phyloP scores from a whole-genome alignment of 768 basidiomycete species.

The Agrocybe chaxingu region DNA sequence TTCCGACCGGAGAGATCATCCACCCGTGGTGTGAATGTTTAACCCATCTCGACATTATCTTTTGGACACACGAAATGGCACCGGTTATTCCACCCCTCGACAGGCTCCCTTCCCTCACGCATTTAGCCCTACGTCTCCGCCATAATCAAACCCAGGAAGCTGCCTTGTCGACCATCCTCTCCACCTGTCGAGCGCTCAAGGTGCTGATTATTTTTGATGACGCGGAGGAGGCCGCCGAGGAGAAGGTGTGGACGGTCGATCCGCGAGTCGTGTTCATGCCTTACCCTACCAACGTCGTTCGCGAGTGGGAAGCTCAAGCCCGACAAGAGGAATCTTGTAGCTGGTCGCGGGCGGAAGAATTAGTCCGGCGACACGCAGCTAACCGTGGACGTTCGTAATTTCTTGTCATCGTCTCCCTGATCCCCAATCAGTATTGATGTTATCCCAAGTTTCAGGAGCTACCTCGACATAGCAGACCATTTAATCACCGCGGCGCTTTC shows the following conservation, averaged over 20 bases:
- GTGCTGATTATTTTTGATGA: slow-evolving; percentile 28
- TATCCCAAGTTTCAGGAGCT: slow-evolving; percentile 10
- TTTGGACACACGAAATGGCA: slow-evolving; percentile 25
- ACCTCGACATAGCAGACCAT: slow-evolving; percentile 4
- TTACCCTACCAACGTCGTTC: slow-evolving; percentile 25
- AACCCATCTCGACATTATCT: slow-evolving; percentile 36
- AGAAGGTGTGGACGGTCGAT: slow-evolving; percentile 18
- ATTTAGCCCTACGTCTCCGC: slow-evolving; percentile 28
- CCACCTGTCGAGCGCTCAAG: slow-evolving; percentile 21
- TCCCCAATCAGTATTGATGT: slow-evolving; percentile 10
- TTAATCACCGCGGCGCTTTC: background rate
- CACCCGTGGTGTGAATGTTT: slow-evolving; percentile 25
- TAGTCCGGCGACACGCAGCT: slow-evolving; percentile 17
- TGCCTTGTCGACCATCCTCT: slow-evolving; percentile 22
- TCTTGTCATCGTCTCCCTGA: background rate
- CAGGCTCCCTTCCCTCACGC: slow-evolving; percentile 26
- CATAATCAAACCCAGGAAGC: slow-evolving; percentile 19
- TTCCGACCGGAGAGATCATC: slow-evolving; percentile 8
- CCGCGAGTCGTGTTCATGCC: slow-evolving; percentile 29
- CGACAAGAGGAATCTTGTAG: slow-evolving; percentile 19
- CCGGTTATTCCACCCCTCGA: slow-evolving; percentile 25
- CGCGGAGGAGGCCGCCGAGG: slow-evolving; percentile 18
- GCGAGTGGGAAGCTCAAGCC: slow-evolving; percentile 33
- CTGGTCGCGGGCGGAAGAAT: slow-evolving; percentile 31
- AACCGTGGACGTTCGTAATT: slow-evolving; percentile 18